Percentiles rank a stretch among this genome's conserved stretches.
These are phyloP conservation scores for Penicillium psychrosexuale DNA, from an alignment of 2,329 filamentous ascomycete species.

Conservation along the genomic window DNA sequence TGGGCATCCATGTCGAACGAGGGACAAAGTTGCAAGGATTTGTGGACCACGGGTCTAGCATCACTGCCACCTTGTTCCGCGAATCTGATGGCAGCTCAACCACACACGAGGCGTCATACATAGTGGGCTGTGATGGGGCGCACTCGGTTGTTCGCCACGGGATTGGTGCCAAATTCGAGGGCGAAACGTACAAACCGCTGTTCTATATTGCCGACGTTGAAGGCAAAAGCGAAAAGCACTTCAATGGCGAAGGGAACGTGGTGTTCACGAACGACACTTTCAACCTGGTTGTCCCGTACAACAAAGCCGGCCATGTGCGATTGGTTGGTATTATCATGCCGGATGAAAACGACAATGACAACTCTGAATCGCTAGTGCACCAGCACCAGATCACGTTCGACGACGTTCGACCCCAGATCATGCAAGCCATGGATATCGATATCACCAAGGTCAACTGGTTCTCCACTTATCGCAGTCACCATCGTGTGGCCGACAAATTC, in stretches of 20 bases:
- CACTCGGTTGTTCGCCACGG: conserved; percentile 48
- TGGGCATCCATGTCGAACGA: conserved; percentile 31
- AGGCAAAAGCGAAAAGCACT: conserved; percentile 20
- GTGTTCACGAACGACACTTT: conserved; percentile 37
- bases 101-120: conserved; percentile 40
- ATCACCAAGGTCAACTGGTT: conserved; percentile 40
- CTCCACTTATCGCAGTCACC: conserved; percentile 47
- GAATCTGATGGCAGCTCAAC: conserved; percentile 20
- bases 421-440: conserved; percentile 21
- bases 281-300: conserved; percentile 35
- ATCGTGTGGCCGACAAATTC: conserved; percentile 44
- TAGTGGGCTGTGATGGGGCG: conserved; percentile 54
- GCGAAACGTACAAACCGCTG: conserved; percentile 43
- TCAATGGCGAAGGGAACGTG: conserved; percentile 33
- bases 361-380: conserved; percentile 16
- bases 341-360: background rate
- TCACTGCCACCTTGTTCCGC: conserved; percentile 23
- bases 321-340: conserved; percentile 25
- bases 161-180: conserved; percentile 42
- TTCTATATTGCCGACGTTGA: conserved; percentile 48
- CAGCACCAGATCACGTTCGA: conserved; percentile 30
- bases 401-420: conserved; percentile 27
- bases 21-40: conserved; percentile 26
- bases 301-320: conserved; percentile 21
- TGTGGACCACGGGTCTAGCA: conserved; percentile 19